These are phyloP conservation scores for Phlyctochytrium arcticum DNA, from an alignment of 192 early-diverging fungal species.

Conservation along the genomic window DNA sequence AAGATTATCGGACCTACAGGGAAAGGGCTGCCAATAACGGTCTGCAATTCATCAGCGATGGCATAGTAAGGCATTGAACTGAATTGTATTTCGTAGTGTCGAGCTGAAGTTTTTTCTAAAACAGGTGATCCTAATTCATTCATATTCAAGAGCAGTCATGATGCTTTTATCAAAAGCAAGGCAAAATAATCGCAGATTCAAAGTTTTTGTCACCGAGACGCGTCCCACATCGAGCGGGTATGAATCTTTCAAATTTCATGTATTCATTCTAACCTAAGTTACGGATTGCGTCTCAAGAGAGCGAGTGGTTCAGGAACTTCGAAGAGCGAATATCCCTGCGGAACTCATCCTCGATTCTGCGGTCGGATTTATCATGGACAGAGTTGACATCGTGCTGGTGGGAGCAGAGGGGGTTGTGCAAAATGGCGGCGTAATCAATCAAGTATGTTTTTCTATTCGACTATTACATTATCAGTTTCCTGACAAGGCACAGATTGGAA, in stretches of 20 bases:
- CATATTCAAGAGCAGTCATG: conserved; percentile 94
- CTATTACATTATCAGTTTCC: background rate
- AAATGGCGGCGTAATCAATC: conserved; percentile 96
- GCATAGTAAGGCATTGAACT: conserved; percentile 4
- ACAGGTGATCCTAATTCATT: conserved; percentile 83
- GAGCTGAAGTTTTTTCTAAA: background rate
- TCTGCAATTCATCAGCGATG: conserved; percentile 18
- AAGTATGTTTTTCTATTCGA: conserved; percentile 36
- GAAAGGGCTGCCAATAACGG: conserved; percentile 12
- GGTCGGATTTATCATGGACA: conserved; percentile 90
- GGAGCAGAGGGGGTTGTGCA: conserved; percentile 98
- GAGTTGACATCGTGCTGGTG: conserved; percentile 94
- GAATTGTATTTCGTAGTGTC: background rate
- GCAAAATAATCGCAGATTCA: conserved; percentile 76
- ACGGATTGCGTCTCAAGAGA: no score
- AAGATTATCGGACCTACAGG: background rate
- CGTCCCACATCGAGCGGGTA: conserved; percentile 71
- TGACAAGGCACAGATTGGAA: conserved; percentile 64
- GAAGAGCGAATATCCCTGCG: conserved; percentile 72
- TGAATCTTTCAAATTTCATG: conserved; percentile 7
- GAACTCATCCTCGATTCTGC: conserved; percentile 86
- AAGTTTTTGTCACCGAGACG: conserved; percentile 90
- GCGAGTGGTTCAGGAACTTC: conserved; percentile 69
- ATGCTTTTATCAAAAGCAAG: conserved; percentile 71
- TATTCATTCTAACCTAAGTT: no score